Evolutionary conservation across 2,329 filamentous ascomycete genomes (phyloP).

Genomic region (Verticillium longisporum): DNA sequence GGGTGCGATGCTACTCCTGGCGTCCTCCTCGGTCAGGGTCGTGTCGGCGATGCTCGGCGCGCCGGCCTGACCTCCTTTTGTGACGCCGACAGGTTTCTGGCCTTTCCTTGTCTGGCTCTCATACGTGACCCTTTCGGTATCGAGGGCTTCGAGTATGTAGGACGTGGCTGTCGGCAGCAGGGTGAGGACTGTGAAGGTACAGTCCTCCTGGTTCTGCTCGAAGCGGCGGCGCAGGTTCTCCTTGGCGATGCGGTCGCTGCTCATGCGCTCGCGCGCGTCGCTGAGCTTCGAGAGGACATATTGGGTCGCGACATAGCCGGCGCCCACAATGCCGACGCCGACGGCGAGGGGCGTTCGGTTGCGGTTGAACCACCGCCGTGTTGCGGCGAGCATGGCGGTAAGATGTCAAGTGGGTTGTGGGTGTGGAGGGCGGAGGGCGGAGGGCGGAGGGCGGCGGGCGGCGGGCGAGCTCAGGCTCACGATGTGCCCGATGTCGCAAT

Average conservation of each 20-base stretch:
- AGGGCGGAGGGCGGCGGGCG: no score
- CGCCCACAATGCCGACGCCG: slow-evolving; percentile 79
- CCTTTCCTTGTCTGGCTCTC: slow-evolving; percentile 91
- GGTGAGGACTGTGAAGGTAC: slow-evolving; percentile 95
- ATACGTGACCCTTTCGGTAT: slow-evolving; percentile 87
- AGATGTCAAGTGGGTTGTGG: not conserved
- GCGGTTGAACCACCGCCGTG: slow-evolving; percentile 84
- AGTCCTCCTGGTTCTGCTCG: slow-evolving; percentile 98
- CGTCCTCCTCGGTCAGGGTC: slow-evolving; percentile 77
- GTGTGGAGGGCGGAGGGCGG: not conserved
- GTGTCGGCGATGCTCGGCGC: slow-evolving; percentile 58
- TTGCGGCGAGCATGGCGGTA: slow-evolving; percentile 56
- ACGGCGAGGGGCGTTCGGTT: slow-evolving; percentile 87
- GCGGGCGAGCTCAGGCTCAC: not conserved
- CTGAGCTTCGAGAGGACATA: slow-evolving; percentile 89
- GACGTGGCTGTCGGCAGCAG: slow-evolving; percentile 86
- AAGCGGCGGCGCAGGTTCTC: slow-evolving; percentile 96
- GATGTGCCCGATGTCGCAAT: not conserved
- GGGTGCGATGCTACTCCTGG: slow-evolving; percentile 52
- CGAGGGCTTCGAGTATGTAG: slow-evolving; percentile 79
- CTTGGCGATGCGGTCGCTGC: slow-evolving; percentile 87
- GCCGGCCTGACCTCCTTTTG: slow-evolving; percentile 19
- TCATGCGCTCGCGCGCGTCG: slow-evolving; percentile 93
- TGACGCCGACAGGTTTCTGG: slow-evolving; percentile 27
- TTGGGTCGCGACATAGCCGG: slow-evolving; percentile 85